Conservation (phyloP, 495 filamentous ascomycete genomes). For the Gamarada debralockiae region DNA sequence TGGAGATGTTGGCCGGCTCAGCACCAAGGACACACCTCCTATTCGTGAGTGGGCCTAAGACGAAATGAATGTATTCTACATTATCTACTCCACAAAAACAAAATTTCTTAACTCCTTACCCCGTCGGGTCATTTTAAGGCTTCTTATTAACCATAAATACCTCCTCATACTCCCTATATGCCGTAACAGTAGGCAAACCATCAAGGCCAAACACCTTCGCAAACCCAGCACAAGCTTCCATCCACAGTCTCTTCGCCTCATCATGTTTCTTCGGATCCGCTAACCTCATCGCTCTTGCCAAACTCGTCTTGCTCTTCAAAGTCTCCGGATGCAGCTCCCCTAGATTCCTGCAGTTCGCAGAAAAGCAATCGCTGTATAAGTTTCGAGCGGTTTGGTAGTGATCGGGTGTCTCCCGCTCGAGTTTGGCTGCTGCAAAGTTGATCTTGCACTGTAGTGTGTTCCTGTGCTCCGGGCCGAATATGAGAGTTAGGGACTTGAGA, state of each 20-base stretch:
- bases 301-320: constrained; percentile 3
- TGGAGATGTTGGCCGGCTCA: too few relatives aligned
- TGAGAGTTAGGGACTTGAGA: constrained; percentile 4
- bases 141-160: constrained; percentile 2
- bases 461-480: constrained; percentile 13
- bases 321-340: constrained; percentile 15
- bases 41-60: too few relatives aligned
- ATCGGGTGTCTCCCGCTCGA: not conserved
- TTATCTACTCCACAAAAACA: too few relatives aligned
- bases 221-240: constrained; percentile 8
- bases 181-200: not conserved
- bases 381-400: not conserved
- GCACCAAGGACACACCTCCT: too few relatives aligned
- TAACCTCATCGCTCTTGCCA: constrained; percentile 6
- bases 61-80: too few relatives aligned
- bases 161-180: constrained; percentile 8
- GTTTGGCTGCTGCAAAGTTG: constrained; percentile 4
- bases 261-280: not conserved
- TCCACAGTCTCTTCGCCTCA: constrained; percentile 12
- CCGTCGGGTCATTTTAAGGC: not conserved
- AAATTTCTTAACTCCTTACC: too few relatives aligned
- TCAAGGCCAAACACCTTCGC: constrained; percentile 4
- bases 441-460: constrained; percentile 4
- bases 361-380: not conserved
- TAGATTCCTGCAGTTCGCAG: not conserved